Percentiles rank a stretch among this genome's conserved stretches.
Evolutionary conservation across 2,329 filamentous ascomycete genomes (phyloP).

Genomic region (Colletotrichum karsti): DNA sequence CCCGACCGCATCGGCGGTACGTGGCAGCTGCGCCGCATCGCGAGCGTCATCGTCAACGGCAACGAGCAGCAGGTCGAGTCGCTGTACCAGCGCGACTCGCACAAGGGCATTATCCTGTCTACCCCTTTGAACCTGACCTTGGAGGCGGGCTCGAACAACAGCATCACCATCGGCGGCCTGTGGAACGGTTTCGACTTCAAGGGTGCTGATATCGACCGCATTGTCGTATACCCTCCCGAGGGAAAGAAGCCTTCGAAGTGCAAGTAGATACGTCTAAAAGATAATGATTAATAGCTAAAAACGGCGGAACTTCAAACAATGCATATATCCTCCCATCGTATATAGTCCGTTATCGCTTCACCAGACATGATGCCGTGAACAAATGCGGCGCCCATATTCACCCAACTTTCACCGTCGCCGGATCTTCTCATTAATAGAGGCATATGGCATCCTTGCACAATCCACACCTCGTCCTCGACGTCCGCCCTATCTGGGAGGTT

Average conservation of each 20-base stretch:
- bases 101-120: slow-evolving; percentile 67
- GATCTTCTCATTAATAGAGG: neutral
- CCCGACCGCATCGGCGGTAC: slow-evolving; percentile 67
- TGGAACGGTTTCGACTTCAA: slow-evolving; percentile 64
- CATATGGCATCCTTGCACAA: neutral
- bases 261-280: neutral
- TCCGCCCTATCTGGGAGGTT: neutral
- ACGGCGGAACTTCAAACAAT: neutral
- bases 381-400: neutral
- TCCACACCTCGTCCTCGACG: neutral
- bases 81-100: slow-evolving; percentile 59
- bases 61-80: slow-evolving; percentile 51
- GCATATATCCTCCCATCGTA: neutral
- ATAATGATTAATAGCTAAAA: neutral
- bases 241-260: neutral
- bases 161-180: slow-evolving; percentile 65
- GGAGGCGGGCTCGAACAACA: slow-evolving; percentile 58
- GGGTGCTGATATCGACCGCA: slow-evolving; percentile 66
- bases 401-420: neutral
- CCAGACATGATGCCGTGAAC: neutral
- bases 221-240: slow-evolving; percentile 68
- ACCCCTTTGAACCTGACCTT: slow-evolving; percentile 63
- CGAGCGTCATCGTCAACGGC: slow-evolving; percentile 67
- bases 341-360: neutral
- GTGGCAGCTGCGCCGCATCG: slow-evolving; percentile 68